Base-by-base conservation (phyloP, 1,139 yeast species). In the Suhomyces taliae region DNA sequence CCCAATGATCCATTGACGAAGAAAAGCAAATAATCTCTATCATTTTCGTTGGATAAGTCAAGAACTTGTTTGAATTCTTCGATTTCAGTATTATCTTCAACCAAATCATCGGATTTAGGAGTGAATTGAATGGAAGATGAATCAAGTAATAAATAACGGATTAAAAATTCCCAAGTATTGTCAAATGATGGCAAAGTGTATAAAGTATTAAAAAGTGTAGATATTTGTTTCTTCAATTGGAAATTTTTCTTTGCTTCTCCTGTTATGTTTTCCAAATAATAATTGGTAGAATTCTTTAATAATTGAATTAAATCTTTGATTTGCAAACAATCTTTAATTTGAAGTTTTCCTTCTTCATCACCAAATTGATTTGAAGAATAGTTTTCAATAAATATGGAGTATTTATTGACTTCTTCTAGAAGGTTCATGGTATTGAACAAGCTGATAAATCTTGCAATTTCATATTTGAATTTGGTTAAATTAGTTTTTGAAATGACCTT, bases 131-230 rank as follows among this genome's bases (percentile, higher is more conserved):
- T 49, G 1, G 78, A 64, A 0, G 79, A 70, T 4, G 70, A 49
- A 56, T 82, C 87, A 41, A 69, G 64, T 29, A 72, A 54, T 7
- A 74, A 56, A 51, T 73, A 80, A 2, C 67, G 60, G 1, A 78
- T 47, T 27, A 79, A 56, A 32, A 66, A 57, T 44, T 71, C 75
- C 69, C 76, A 67, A 3, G 65, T 49, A 26, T 56, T 51, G 4
- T 53, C 50, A 47, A 63, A 63, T 8, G 52, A 38, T 2, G 64
- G 53, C n/a, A 58, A 48, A 19, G 46, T 56, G 40, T 60, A 64
- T 12, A 69, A 45, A 7, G 48, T 38, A 14, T 52, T 52, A 51
- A 57, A 67, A 2, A 62, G 43, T 27, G 29, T 19, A 1, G 45
- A 42, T 12, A 36, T 42, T 10, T 41, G 34, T 8, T 24, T 43